These are phyloP conservation scores for Aquilaria malaccensis DNA, from an alignment of 345 rosid species.

Conservation along the genomic window DNA sequence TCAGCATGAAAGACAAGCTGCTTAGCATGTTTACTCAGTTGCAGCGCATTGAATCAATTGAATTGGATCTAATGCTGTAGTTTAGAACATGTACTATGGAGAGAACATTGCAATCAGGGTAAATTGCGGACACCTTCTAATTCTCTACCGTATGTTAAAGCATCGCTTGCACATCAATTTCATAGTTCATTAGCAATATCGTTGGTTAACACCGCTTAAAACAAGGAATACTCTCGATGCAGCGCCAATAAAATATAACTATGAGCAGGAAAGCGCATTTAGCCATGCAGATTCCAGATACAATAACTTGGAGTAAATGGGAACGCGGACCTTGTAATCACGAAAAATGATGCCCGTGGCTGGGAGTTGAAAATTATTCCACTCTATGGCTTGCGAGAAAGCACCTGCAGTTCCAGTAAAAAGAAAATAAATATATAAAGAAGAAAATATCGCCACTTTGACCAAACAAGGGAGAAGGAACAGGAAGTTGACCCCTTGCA, in stretches of 20 bases:
- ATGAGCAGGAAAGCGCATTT: not conserved
- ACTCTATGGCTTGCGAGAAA: slow-evolving; percentile 21
- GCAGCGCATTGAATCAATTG: too few species aligned
- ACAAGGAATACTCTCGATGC: not conserved
- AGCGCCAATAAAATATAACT: not conserved
- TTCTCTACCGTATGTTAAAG: too few species aligned
- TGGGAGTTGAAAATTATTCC: slow-evolving; percentile 20
- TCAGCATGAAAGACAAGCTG: too few species aligned
- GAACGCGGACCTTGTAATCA: slow-evolving; percentile 31
- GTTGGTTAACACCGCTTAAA: not conserved
- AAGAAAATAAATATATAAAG: slow-evolving; percentile 2
- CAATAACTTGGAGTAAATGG: not conserved
- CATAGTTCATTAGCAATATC: too few species aligned
- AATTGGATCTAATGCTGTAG: too few species aligned
- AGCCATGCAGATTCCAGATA: not conserved
- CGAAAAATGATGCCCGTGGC: slow-evolving; percentile 12
- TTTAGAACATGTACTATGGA: not conserved
- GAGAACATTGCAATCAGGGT: not conserved
- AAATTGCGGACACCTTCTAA: not conserved
- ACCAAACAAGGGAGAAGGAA: slow-evolving; percentile 1
- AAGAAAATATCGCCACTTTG: not conserved
- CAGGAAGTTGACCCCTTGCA: slow-evolving; percentile 22
- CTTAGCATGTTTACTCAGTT: too few species aligned
- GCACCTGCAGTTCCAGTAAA: slow-evolving; percentile 20
- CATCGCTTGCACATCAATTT: too few species aligned